Evolutionary conservation across 2,329 filamentous ascomycete genomes (phyloP).

Genomic region (Pestalotiopsis sp.): DNA sequence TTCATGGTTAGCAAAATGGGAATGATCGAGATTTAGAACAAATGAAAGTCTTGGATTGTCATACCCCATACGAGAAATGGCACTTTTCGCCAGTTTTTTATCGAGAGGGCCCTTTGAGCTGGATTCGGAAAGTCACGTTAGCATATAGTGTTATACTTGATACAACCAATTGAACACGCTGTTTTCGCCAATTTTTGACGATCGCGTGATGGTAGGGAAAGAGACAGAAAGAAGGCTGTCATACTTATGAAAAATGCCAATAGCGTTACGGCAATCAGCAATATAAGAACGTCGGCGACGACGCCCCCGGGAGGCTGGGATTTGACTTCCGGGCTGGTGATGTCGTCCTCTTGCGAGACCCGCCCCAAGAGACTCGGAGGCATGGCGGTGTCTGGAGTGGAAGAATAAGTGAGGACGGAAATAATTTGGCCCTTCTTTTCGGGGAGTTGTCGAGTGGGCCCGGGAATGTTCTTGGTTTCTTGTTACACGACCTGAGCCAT

Average conservation of each 20-base stretch:
- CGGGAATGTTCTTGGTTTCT: too few relatives aligned
- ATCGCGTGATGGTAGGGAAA: not conserved
- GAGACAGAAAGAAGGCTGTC: not conserved
- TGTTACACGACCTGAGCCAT: too few relatives aligned
- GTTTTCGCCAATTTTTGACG: not conserved
- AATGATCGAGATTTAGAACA: not conserved
- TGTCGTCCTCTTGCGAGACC: not conserved
- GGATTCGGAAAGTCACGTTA: conserved; percentile 3
- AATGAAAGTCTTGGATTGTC: conserved; percentile 13
- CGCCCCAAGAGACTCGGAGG: not conserved
- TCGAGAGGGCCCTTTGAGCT: conserved; percentile 40
- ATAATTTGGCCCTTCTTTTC: not conserved
- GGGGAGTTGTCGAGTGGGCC: too few relatives aligned
- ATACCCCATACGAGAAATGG: conserved; percentile 47
- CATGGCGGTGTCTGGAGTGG: not conserved
- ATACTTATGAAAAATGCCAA: conserved; percentile 23
- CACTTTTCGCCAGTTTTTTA: conserved; percentile 42
- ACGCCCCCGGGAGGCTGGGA: conserved; percentile 16
- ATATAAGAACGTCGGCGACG: conserved; percentile 18
- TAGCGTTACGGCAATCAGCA: conserved; percentile 19
- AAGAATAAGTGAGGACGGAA: not conserved
- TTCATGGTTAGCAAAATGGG: not conserved
- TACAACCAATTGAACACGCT: not conserved
- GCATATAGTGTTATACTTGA: not conserved
- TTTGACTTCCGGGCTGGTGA: not conserved